Conservation (phyloP, 768 basidiomycete genomes). For the Tulasnella sp. region DNA sequence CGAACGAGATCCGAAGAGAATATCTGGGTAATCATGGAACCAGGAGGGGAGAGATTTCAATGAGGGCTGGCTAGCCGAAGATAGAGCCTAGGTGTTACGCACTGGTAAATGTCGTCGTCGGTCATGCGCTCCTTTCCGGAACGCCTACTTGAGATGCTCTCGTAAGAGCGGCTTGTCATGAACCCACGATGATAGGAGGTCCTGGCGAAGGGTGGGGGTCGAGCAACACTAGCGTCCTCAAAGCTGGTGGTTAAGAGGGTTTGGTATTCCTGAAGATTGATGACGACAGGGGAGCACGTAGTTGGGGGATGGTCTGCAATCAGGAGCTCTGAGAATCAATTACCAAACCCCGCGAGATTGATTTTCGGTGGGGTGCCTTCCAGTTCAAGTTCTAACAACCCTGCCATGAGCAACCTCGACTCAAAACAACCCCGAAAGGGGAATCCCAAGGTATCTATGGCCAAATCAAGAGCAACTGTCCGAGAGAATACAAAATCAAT, state of each 20-base stretch:
- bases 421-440: neutral
- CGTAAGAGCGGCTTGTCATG: constrained; percentile 60
- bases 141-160: constrained; percentile 59
- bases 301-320: neutral
- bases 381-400: neutral
- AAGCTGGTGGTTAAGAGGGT: neutral
- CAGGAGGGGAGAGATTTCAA: neutral
- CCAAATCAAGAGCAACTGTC: neutral
- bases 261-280: neutral
- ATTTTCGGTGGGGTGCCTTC: neutral
- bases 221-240: neutral
- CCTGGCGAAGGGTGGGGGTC: neutral
- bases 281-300: neutral
- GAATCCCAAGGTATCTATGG: no score
- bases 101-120: constrained; percentile 85
- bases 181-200: neutral
- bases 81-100: constrained; percentile 27
- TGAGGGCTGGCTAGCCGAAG: neutral
- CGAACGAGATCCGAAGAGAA: constrained; percentile 78
- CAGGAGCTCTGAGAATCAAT: neutral
- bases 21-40: constrained; percentile 42
- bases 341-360: neutral
- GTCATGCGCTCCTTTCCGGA: constrained; percentile 67
- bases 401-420: neutral
- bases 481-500: neutral